Conservation (phyloP, 73 alveolate genomes). For the Tetrahymena thermophila region DNA sequence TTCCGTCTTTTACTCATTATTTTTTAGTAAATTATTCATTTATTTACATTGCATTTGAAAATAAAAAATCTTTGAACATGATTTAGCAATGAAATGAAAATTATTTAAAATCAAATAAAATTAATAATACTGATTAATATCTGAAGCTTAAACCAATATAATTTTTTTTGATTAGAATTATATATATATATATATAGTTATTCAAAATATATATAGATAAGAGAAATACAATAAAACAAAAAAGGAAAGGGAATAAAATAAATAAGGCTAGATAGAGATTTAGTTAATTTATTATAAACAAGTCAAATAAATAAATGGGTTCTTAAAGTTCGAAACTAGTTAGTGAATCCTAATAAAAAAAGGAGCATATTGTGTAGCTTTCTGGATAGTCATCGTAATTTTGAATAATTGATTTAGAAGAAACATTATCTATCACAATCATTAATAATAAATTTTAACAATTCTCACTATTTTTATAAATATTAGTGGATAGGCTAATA, state of each 20-base stretch:
- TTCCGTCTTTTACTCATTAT: background rate
- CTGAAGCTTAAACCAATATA: background rate
- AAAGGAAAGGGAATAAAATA: background rate
- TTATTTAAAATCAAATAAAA: background rate
- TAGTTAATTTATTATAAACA: background rate
- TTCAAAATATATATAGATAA: too few species aligned
- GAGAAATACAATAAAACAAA: background rate
- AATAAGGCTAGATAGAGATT: background rate
- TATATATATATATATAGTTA: too few species aligned
- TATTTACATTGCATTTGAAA: background rate
- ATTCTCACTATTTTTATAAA: background rate
- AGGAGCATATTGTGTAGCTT: constrained; percentile 17
- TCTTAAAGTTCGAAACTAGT: constrained; percentile 42
- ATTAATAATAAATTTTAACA: background rate
- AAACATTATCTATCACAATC: background rate
- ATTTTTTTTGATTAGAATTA: background rate
- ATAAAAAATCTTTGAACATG: background rate
- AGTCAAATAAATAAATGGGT: constrained; percentile 5
- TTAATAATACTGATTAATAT: background rate
- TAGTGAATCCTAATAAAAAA: constrained; percentile 13
- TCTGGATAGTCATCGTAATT: constrained; percentile 33
- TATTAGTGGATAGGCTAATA: background rate
- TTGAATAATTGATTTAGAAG: background rate
- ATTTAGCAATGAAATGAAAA: background rate
- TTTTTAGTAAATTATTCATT: background rate